Conservation (phyloP, 1,139 yeast species). For the Candida tunisiensis region DNA sequence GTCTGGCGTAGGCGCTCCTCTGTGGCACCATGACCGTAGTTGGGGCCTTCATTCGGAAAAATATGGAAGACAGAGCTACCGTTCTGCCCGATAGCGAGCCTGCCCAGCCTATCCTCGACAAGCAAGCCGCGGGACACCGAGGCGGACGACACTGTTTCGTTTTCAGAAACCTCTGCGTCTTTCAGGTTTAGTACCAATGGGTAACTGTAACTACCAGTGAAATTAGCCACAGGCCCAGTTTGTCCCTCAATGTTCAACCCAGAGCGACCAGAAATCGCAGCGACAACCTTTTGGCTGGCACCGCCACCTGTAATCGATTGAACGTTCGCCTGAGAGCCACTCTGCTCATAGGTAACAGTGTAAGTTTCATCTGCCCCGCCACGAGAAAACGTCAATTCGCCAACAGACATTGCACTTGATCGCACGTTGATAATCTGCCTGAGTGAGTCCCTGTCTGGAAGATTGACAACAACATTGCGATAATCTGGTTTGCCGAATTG, state of each 20-base stretch:
- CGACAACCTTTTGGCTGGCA: too few species aligned
- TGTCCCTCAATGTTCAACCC: constrained; percentile 1
- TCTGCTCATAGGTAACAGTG: constrained; percentile 6
- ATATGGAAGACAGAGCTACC: background rate
- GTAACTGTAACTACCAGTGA: background rate
- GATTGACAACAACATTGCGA: background rate
- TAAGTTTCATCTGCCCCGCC: constrained; percentile 1
- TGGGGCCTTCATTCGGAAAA: background rate
- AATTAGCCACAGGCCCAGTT: background rate
- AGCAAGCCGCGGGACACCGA: background rate
- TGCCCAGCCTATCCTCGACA: background rate
- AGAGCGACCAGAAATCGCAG: too few species aligned
- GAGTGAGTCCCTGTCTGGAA: background rate
- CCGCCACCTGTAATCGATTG: too few species aligned
- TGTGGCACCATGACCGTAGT: too few species aligned
- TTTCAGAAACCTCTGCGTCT: background rate
- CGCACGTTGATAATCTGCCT: constrained; percentile 2
- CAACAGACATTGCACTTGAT: constrained; percentile 1
- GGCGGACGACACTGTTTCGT: background rate
- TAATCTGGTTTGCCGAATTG: constrained; percentile 1
- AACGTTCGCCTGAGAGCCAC: too few species aligned
- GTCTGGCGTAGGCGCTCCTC: too few species aligned
- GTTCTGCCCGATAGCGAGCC: background rate
- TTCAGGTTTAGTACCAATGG: background rate
- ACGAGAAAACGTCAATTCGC: constrained; percentile 3